Evolutionary conservation across 2,329 filamentous ascomycete species (phyloP).

Genomic region (Pseudogymnoascus sp.): DNA sequence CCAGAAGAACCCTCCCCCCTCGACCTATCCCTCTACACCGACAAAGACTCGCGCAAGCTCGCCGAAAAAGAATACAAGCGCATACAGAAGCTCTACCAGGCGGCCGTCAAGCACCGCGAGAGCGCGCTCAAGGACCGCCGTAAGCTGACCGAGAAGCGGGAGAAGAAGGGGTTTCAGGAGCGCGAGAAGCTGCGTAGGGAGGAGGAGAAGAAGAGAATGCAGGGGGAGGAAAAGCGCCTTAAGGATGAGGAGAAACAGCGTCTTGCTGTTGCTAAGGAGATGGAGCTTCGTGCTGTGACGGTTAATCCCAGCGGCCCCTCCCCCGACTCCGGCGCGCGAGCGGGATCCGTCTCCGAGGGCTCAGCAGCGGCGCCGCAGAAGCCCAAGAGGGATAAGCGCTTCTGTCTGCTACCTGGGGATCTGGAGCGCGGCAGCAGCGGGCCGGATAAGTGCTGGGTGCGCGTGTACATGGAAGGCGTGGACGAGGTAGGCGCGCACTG

Average conservation of each 20-base stretch:
- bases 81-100: slow-evolving; percentile 56
- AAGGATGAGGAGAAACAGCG: slow-evolving; percentile 25
- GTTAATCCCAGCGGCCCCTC: neutral
- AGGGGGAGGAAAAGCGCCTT: slow-evolving; percentile 23
- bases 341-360: neutral
- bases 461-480: slow-evolving; percentile 72
- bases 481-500: slow-evolving; percentile 84
- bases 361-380: slow-evolving; percentile 16
- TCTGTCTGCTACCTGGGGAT: slow-evolving; percentile 65
- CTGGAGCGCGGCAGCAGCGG: slow-evolving; percentile 42
- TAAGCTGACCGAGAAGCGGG: slow-evolving; percentile 50
- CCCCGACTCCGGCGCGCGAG: neutral
- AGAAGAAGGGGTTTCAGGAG: slow-evolving; percentile 34
- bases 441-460: slow-evolving; percentile 66
- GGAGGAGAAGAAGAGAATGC: slow-evolving; percentile 26
- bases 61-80: slow-evolving; percentile 62
- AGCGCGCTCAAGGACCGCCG: slow-evolving; percentile 56
- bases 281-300: neutral
- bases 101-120: slow-evolving; percentile 58
- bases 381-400: slow-evolving; percentile 46
- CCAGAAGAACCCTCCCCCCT: slow-evolving; percentile 49
- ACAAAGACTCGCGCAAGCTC: slow-evolving; percentile 59
- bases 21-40: slow-evolving; percentile 50
- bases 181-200: slow-evolving; percentile 31
- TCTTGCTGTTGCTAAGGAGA: neutral